Base-by-base conservation (phyloP, 768 basidiomycete species). In the Xerocomus brunneocitrinus region DNA sequence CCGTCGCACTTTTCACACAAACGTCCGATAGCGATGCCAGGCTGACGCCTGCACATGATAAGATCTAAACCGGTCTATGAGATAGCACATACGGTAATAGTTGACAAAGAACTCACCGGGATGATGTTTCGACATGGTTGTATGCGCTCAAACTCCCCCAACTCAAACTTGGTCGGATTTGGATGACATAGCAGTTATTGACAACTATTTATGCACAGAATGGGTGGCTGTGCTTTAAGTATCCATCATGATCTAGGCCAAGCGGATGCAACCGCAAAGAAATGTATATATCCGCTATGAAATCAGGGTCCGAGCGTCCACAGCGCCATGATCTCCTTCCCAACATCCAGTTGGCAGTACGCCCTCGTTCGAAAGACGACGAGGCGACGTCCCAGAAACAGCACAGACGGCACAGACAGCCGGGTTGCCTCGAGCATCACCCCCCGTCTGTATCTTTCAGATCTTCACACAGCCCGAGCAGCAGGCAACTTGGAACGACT, bases 1-100 rank as follows among this genome's bases (percentile, higher is more conserved):
- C 97, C 97, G 68, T 99, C 97, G 66, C 95, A 98, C 71, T 98
- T 98, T 74, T 99, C 97, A 71, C 97, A 99, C 48, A 98, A 80
- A 63, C 97, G 89, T 39, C 97, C 97, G 62, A 98, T 97, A 44
- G 97, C 95, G 52, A 98, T 98, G 58, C 97, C 97, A 62, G 97
- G 89, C 72, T 98, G 95, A 53, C 93, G 87, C 70, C 95, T 80
- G 74, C 95, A 99, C 93, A 98, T 95, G 61, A 99, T 95, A 43
- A 99, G 73, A 84, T 99, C 95, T 95, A 49, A 0, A 30, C 7
- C 46, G 28, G 39, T 25, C 8, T 41, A n/a, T 57, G 36, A 58
- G 50, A 56, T 1, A 9, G 9, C 9, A 12, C 12, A 22, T 8
- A 7, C 1, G 30, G 4, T 8, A 8, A 5, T 22, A 2, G 5